Base-by-base conservation (phyloP, 371 early-diverging fungal genomes). In the Choanephora cucurbitarum region DNA sequence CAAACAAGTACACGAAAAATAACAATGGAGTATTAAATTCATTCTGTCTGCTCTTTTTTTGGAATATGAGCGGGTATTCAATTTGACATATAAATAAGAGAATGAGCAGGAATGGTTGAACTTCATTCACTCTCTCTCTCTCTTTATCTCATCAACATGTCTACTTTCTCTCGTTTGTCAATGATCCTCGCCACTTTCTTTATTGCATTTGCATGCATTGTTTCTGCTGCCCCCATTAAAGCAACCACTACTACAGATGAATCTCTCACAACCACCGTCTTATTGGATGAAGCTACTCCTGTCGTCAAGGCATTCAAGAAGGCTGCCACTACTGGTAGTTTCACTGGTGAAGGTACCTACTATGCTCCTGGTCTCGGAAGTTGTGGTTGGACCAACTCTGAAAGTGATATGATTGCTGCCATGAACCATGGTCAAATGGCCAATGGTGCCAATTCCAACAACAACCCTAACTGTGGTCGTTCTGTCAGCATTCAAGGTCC, bases 381-480 rank as follows among this genome's bases (percentile, higher is more conserved):
- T 33, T 79, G 79, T 51, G 73, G 73, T 14, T 39, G 23, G 44
- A 23, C 15, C 3, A 56, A 43, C 24, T 21, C 40, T 5, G 55
- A 52, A 15, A 39, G 33, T 44, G 70, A 73, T 17, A 49, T 62
- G 44, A 62, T 69, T 42, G 68, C 47, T 33, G 66, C 69, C 14
- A 23, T 67, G 18, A 67, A 70, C 48, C 42, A 56, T 23, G 43
- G 21, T 17, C 62, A 69, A 50, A 69, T 71, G 66, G 42, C 2
- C 5, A 64, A 63, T 18, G 59, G 68, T 31, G 54, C 39, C 32
- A 64, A 66, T 44, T 49, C 70, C 22, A 65, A 65, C 54, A 51
- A 67, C 0, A 81, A 82, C 17, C 61, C 73, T 6, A 73, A 78
- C 19, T 87, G 88, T 53, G 85, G 85, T 45, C 69, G 77, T 41